phyloP scores from a whole-genome alignment of 2,329 filamentous ascomycete species.

The Nannizziopsis arthrosporioides region DNA sequence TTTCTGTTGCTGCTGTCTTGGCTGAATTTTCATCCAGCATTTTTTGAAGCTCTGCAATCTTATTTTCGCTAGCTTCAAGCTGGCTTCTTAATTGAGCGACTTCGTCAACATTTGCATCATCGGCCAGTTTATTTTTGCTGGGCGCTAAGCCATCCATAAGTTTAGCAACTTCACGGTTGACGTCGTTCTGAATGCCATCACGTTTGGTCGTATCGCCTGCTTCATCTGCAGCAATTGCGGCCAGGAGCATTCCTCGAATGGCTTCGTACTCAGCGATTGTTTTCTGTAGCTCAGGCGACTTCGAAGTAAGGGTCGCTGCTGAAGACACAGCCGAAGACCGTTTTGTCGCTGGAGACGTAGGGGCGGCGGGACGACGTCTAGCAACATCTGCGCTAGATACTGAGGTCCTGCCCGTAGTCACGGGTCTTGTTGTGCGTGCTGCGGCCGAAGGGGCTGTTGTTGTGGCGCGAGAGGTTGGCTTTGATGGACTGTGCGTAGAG shows the following conservation, averaged over 20 bases:
- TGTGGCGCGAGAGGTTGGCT: slow-evolving; percentile 19
- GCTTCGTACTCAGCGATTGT: slow-evolving; percentile 22
- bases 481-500: slow-evolving; percentile 27
- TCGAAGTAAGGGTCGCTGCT: slow-evolving; percentile 13
- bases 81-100: slow-evolving; percentile 14
- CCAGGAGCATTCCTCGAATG: slow-evolving; percentile 21
- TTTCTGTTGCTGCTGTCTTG: slow-evolving; percentile 12
- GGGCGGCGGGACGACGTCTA: slow-evolving; percentile 5
- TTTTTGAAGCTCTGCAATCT: slow-evolving; percentile 14
- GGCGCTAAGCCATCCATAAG: slow-evolving; percentile 20
- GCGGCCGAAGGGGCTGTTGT: slow-evolving; percentile 18
- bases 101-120: slow-evolving; percentile 14
- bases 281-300: slow-evolving; percentile 22
- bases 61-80: slow-evolving; percentile 16
- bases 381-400: slow-evolving; percentile 7
- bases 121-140: slow-evolving; percentile 8
- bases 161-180: slow-evolving; percentile 18
- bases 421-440: slow-evolving; percentile 11
- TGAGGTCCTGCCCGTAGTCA: slow-evolving; percentile 9
- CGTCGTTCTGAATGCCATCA: slow-evolving; percentile 17
- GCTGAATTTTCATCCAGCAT: slow-evolving; percentile 12
- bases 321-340: slow-evolving; percentile 5
- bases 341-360: slow-evolving; percentile 10
- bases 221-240: slow-evolving; percentile 22
- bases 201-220: slow-evolving; percentile 18